A percentile compares a stretch with the other conserved stretches of the same genome.
These are phyloP conservation scores for Aquilaria agallochum DNA, from an alignment of 441 rosid genomes.

Conservation along the genomic window DNA sequence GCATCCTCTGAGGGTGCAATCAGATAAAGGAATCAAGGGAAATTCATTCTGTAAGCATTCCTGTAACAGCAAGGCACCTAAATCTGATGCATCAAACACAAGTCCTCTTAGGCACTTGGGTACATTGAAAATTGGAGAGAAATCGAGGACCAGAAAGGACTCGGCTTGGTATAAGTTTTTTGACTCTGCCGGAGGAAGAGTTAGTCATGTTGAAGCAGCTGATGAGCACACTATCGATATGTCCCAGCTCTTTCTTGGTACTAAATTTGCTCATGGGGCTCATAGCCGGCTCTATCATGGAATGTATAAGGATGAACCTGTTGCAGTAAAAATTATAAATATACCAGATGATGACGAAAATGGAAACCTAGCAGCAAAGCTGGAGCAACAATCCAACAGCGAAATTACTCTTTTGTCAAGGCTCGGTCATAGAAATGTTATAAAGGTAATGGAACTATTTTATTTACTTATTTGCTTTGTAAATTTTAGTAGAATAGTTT, in stretches of 20 bases:
- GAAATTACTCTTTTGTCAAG: conserved; percentile 84
- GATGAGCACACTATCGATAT: conserved; percentile 73
- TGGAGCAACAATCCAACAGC: conserved; percentile 81
- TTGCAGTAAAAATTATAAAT: conserved; percentile 90
- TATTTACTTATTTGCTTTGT: not conserved
- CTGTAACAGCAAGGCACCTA: conserved; percentile 30
- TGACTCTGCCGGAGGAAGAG: conserved; percentile 77
- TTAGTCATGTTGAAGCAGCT: conserved; percentile 66
- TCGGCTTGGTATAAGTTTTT: conserved; percentile 81
- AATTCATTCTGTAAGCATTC: conserved; percentile 37
- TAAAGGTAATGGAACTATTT: conserved; percentile 51
- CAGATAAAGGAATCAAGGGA: conserved; percentile 35
- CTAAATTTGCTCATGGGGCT: conserved; percentile 90
- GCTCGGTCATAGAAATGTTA: conserved; percentile 71
- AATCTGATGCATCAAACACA: conserved; percentile 23
- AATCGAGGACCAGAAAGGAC: conserved; percentile 57
- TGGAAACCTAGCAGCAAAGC: conserved; percentile 53
- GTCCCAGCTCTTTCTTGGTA: conserved; percentile 86
- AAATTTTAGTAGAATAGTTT: no score
- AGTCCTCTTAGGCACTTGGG: conserved; percentile 67
- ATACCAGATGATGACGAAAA: conserved; percentile 86
- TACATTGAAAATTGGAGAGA: conserved; percentile 55
- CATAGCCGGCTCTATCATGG: conserved; percentile 94
- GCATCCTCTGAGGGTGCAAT: conserved; percentile 48
- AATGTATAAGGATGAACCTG: conserved; percentile 80